Base-by-base conservation (phyloP, 352 stramenopile genomes). In the Phytophthora pseudosyringae region DNA sequence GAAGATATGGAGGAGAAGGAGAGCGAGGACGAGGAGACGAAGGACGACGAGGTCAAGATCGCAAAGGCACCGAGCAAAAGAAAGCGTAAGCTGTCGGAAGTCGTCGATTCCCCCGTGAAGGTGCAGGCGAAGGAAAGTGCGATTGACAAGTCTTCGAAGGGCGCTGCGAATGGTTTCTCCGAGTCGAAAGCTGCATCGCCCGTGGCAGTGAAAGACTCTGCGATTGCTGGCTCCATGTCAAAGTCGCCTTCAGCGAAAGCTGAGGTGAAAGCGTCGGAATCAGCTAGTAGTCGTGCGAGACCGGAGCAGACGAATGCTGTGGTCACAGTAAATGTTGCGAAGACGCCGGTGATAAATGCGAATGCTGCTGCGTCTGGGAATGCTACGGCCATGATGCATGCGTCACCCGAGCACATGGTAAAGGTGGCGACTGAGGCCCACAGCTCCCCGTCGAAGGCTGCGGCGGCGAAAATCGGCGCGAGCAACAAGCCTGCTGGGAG, bases 51-150 rank as follows among this genome's bases (percentile, higher is more conserved):
- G 31, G 21, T 21, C 10, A 64, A 35, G 5, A 49, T 18, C 2
- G 33, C 48, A 13, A 62, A 64, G n/a, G 13, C n/a, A 16, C 28
- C 36, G 12, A 47, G 7, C 0, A 81, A 78, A 62, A 76, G 64
- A 46, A 85, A 86, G 71, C 78, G 76, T 45, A 84, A 81, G 44
- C 36, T 81, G 25, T 78, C 68, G 0, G 62, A 81, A 43, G 29
- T 39, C 8, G 54, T 4, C 9, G 65, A 76, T 39, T 74, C 59
- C 2, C 47, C 67, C 5, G 25, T 56, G 18, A 75, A 71, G 35
- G 48, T 50, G 51, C 59, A 49, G 9, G 28, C 15, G 33, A 62
- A 55, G 13, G 55, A 66, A 28, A 53, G 11, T 35, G 44, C 45
- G 48, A 74, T 44, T 55, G 56, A 45, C 44, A 55, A 46, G 13